A percentile compares a stretch with the other conserved stretches of the same genome.
Conservation (phyloP, 495 filamentous ascomycete genomes). For the Talaromyces ruber region DNA sequence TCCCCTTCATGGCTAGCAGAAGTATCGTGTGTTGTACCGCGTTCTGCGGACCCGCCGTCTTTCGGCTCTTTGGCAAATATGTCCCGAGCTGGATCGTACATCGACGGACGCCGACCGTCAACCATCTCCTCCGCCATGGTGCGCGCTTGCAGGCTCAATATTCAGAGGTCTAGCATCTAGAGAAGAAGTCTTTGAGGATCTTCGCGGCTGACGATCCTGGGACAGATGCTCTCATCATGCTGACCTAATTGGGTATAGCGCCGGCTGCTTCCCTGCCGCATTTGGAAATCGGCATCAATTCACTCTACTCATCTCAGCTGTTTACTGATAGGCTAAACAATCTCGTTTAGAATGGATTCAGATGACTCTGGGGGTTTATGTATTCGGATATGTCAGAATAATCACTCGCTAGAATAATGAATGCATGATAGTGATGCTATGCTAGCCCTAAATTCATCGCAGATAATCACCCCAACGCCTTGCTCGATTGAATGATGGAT, state of each 20-base stretch:
- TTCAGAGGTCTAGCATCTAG: neutral
- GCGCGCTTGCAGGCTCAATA: conserved; percentile 8
- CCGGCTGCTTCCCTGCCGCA: conserved; percentile 15
- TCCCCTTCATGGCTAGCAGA: neutral
- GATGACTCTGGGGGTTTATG: neutral
- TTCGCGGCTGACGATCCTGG: neutral
- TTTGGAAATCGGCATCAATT: neutral
- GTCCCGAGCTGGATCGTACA: conserved; percentile 39
- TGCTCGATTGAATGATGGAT: neutral
- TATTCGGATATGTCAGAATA: neutral
- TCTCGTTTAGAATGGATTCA: too few species aligned
- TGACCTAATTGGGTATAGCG: conserved; percentile 5
- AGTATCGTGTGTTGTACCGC: neutral
- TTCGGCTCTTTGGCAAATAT: conserved; percentile 10
- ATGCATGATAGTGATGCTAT: neutral
- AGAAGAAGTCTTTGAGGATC: neutral
- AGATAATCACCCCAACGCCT: neutral
- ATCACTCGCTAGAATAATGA: neutral
- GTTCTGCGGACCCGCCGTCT: conserved; percentile 7
- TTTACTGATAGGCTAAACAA: too few species aligned
- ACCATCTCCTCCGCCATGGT: conserved; percentile 9
- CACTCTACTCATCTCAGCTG: too few species aligned
- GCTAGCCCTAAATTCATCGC: neutral
- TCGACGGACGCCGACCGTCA: conserved; percentile 11
- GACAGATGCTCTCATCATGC: neutral